Base-by-base conservation (phyloP, 805 yeast genomes). In the Kazachstania taianensis region DNA sequence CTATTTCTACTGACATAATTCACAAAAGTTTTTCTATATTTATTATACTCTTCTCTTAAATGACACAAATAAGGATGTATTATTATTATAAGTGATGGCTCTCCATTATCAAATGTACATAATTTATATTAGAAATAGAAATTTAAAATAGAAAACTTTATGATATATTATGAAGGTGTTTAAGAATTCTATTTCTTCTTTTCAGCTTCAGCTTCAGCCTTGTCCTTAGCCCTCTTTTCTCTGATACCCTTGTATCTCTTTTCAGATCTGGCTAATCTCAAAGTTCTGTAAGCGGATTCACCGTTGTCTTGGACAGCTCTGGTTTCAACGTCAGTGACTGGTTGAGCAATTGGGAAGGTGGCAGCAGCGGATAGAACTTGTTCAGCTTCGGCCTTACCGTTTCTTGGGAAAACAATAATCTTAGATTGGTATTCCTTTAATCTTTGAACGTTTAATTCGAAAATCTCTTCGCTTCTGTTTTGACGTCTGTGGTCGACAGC, bases 401-500 rank as follows among this genome's bases (percentile, higher is more conserved):
- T 82, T 70, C 82, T 77, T 74, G 92, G 96, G 75, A 92, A 87
- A 64, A 92, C 79, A 60, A 92, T 87, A 68, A 92, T 76, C 72
- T 87, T 87, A 61, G 94, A 73, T 73, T 79, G 75, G 94, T 85
- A 89, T 70, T 84, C 94, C 74, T 82, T 72, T 69, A 89, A 81
- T 78, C 98, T 85, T 67, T 78, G 82, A 62, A 92, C 96, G 73
- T 89, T 89, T 57, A 75, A 72, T 66, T 87, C 92, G 59, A 86
- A 84, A 63, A 82, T 86, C 75, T 86, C 98, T 60, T 82, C 81
- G 59, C 87, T 79, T 76, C 84, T 86, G 94, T 89, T 89, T 67
- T 81, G 89, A 75, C 98, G 87, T 78, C 98, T 89, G 89, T 83
- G 94, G 77, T 89, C 98, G 63, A 89, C 97, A 58, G 98, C 84